Base-by-base conservation (phyloP, 768 basidiomycete genomes). In the Tricholoma sp. region DNA sequence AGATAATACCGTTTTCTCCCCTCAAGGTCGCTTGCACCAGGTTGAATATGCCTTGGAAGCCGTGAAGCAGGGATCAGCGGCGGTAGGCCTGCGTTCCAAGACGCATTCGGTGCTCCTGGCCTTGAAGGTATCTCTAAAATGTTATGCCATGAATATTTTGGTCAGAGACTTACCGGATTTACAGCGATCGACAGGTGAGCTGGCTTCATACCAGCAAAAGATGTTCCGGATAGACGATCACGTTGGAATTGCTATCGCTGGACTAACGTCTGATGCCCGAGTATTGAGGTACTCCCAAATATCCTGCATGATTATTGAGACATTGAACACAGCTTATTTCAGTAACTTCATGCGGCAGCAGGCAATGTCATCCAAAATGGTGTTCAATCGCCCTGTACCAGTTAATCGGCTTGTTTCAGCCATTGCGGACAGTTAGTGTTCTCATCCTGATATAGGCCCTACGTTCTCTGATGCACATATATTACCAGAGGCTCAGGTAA, bases 291-390 rank as follows among this genome's bases (percentile, higher is more conserved):
- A 61, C 58, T 80, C 71, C 9, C 31, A n/a, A 11, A 4, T 12
- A 13, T 4, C 9, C 3, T 29, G 24, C 12, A 5, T 8, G 29
- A 34, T 15, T 31, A 47, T 17, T 8, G 18, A 8, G 20, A 49
- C 36, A 33, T 37, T 57, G 53, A 55, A 2, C 50, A 37, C 11
- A 42, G 37, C 29, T 12, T 41, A 24, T 33, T 56, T 3, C 65
- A 98, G 96, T 70, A 98, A 99, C 76, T 98, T 96, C 71, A 98
- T 99, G 97, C 84, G 97, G 37, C 97, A 98, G 71, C 93, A 98
- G 75, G 96, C 97, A 50, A 94, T 98, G 88, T 84, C 84, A 32
- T 91, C 89, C 11, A 86, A 87, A 62, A 98, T 99, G 96, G 75
- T 91, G 50, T 97, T 94, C 78, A 96, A 91, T 73, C 85, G 97